phyloP scores from a whole-genome alignment of 164 flowering plant genomes.

The Stephania cephalantha region DNA sequence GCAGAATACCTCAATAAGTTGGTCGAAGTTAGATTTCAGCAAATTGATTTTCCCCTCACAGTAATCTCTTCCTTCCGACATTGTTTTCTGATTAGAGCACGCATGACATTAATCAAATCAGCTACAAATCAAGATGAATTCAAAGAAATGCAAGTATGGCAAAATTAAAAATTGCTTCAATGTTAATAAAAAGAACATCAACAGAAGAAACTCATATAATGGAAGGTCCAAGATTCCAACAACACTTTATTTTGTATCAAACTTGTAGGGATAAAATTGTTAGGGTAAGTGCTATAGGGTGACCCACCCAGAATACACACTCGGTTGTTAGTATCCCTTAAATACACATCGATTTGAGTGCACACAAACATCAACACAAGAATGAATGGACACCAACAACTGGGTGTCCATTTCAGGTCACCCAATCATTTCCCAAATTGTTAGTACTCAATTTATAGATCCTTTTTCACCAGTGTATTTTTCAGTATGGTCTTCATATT shows the following conservation, averaged over 20 bases:
- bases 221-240: background rate
- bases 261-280: too few relatives aligned
- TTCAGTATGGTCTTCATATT: too few relatives aligned
- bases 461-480: too few relatives aligned
- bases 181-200: background rate
- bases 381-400: too few relatives aligned
- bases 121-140: background rate
- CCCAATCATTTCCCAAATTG: too few relatives aligned
- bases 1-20: conserved; percentile 77
- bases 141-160: background rate
- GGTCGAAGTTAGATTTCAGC: conserved; percentile 80
- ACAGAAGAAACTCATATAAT: background rate
- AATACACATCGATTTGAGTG: too few relatives aligned
- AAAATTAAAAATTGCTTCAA: background rate
- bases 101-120: background rate
- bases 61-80: conserved; percentile 81
- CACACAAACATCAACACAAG: too few relatives aligned
- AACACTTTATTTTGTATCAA: background rate
- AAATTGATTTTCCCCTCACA: conserved; percentile 82
- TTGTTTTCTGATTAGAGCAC: conserved; percentile 60
- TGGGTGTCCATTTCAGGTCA: too few relatives aligned
- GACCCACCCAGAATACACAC: too few relatives aligned
- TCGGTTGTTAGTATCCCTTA: too few relatives aligned
- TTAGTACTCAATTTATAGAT: too few relatives aligned
- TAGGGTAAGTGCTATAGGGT: too few relatives aligned